Percentiles rank a stretch among this genome's conserved stretches.
These are phyloP conservation scores for Metschnikowia cerradonensis DNA, from an alignment of 805 yeast species.

Conservation along the genomic window DNA sequence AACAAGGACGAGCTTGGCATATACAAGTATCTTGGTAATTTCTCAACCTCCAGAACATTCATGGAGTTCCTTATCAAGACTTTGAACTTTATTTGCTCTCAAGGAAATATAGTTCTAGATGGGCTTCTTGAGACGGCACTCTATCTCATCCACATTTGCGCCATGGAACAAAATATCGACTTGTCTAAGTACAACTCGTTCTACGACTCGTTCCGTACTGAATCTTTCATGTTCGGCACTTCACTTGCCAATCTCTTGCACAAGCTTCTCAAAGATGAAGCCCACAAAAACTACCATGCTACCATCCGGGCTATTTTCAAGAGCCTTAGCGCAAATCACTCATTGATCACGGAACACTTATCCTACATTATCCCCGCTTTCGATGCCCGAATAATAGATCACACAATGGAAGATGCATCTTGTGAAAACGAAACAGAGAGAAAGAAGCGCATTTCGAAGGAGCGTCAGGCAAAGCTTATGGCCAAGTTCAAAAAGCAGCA, in stretches of 20 bases:
- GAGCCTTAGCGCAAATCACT: slow-evolving; percentile 24
- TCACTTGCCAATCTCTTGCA: slow-evolving; percentile 36
- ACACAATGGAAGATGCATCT: slow-evolving; percentile 9
- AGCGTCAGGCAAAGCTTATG: slow-evolving; percentile 64
- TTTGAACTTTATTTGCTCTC: slow-evolving; percentile 34
- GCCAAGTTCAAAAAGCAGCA: slow-evolving; percentile 82
- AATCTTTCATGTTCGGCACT: slow-evolving; percentile 22
- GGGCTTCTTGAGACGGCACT: slow-evolving; percentile 54
- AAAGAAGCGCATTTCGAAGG: slow-evolving; percentile 67
- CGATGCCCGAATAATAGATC: slow-evolving; percentile 21
- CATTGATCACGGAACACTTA: slow-evolving; percentile 19
- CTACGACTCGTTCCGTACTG: slow-evolving; percentile 14
- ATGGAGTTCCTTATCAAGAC: slow-evolving; percentile 50
- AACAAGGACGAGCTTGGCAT: slow-evolving; percentile 28
- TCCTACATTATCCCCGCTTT: slow-evolving; percentile 21
- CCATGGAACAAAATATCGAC: slow-evolving; percentile 31
- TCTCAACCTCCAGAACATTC: slow-evolving; percentile 53
- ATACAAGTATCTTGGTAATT: slow-evolving; percentile 44
- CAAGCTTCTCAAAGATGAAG: slow-evolving; percentile 37
- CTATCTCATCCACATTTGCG: slow-evolving; percentile 64
- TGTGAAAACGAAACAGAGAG: slow-evolving; percentile 44
- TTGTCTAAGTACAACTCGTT: slow-evolving; percentile 28
- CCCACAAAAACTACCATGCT: slow-evolving; percentile 43
- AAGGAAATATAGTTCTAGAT: slow-evolving; percentile 46
- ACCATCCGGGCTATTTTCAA: slow-evolving; percentile 56